Base-by-base conservation (phyloP, 1,284 basidiomycete species). In the Irpex rosettiformis region DNA sequence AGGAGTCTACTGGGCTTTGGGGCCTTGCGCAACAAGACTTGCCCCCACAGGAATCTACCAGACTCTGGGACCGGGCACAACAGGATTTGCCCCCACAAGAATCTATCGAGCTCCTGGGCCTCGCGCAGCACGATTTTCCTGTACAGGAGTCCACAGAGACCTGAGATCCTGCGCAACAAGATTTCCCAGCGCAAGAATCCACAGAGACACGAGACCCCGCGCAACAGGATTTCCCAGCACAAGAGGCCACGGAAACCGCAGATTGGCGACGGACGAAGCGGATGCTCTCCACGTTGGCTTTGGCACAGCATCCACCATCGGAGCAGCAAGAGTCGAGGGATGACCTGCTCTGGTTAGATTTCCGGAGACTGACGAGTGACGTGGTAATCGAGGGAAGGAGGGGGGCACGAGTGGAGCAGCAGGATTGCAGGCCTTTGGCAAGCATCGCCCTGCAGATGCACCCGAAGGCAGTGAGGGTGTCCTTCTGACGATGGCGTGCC, bases 101-200 rank as follows among this genome's bases (percentile, higher is more conserved):
- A 37, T 37, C 33, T 11, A 37, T 3, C 11, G 33, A 37, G 33
- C 11, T 16, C 16, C 16, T 37, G 33, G 10, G 11, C 33, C 33
- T 16, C 16, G 33, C 33, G 5, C 33, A 37, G 16, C 33, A 37
- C 11, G 33, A 37, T 8, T 37, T 37, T 16, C 33, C 76, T 74
- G 45, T 76, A 69, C 68, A 79, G 78, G 52, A 75, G 67, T 37
- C 33, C 10, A 37, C 4, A 16, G 33, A 37, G 33, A 16, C 33
- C 16, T 37, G 10, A 16, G 10, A 8, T 16, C 33, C 33, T 37
- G 33, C 33, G 5, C 33, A 37, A 37, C 33, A 37, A 16, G 33
- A 37, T 8, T 37, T 37, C 33, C 33, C 76, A 75, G 45, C 76
- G 69, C 68, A 79, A 79, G 52, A 75, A 67, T 37, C 33, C 11